These are phyloP conservation scores for Paramyrothecium roridum DNA, from an alignment of 2,329 filamentous ascomycete species.

Conservation along the genomic window DNA sequence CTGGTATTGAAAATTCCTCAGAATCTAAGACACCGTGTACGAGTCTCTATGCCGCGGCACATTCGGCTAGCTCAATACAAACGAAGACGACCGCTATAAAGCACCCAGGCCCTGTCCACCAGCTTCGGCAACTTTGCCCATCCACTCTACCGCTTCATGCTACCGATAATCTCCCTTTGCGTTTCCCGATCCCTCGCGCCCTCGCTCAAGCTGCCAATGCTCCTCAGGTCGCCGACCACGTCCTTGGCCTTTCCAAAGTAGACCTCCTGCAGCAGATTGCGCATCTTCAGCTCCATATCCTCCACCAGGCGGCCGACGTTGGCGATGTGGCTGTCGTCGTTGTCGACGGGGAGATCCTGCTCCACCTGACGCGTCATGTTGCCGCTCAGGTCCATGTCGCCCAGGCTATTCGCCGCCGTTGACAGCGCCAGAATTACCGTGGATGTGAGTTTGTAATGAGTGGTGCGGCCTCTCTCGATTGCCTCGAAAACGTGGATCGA, in stretches of 20 bases:
- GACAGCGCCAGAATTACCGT: slow-evolving; percentile 92
- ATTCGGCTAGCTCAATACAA: background rate
- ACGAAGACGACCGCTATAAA: slow-evolving; percentile 5
- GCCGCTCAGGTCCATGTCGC: slow-evolving; percentile 86
- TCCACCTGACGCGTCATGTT: slow-evolving; percentile 99
- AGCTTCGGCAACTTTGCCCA: background rate
- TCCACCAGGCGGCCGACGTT: slow-evolving; percentile 94
- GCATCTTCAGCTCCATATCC: slow-evolving; percentile 99
- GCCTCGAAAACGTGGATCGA: slow-evolving; percentile 99
- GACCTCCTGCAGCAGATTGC: slow-evolving; percentile 95
- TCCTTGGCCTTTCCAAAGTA: slow-evolving; percentile 99
- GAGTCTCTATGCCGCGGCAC: background rate
- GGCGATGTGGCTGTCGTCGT: slow-evolving; percentile 88
- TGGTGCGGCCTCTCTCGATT: slow-evolving; percentile 83
- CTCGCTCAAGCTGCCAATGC: slow-evolving; percentile 79
- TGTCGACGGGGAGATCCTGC: slow-evolving; percentile 83
- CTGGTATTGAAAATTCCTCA: no score
- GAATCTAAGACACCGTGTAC: no score
- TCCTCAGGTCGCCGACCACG: slow-evolving; percentile 91
- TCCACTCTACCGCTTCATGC: slow-evolving; percentile 38
- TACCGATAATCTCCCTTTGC: slow-evolving; percentile 82
- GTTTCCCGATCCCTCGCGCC: slow-evolving; percentile 78
- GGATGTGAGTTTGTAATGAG: slow-evolving; percentile 96
- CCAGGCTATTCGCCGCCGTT: slow-evolving; percentile 56
- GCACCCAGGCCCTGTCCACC: slow-evolving; percentile 5